Percentiles rank a stretch among this genome's conserved stretches.
These are phyloP conservation scores for Zygoascus hellenicus DNA, from an alignment of 1,139 yeast species.

Conservation along the genomic window DNA sequence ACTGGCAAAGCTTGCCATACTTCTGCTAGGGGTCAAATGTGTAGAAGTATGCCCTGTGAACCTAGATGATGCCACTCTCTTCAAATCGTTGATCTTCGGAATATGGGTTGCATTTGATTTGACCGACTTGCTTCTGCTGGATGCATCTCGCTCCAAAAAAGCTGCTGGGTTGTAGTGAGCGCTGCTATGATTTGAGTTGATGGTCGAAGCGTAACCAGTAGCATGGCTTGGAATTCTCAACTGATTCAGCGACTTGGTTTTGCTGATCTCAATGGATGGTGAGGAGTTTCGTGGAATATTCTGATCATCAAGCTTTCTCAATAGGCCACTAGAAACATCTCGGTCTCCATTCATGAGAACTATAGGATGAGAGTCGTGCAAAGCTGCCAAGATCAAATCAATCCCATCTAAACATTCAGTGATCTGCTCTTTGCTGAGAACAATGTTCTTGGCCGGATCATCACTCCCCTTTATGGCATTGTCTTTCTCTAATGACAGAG, in stretches of 20 bases:
- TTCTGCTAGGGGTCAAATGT: too few relatives aligned
- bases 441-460: neutral
- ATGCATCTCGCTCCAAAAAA: neutral
- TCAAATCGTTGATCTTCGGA: conserved; percentile 8
- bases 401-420: neutral
- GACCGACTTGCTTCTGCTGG: neutral
- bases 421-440: neutral
- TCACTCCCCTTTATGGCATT: too few relatives aligned
- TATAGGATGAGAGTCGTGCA: neutral
- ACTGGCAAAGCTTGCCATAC: neutral
- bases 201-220: conserved; percentile 13
- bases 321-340: neutral
- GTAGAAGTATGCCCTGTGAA: neutral
- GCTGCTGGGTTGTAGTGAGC: conserved; percentile 2
- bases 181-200: conserved; percentile 12
- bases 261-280: conserved; percentile 1
- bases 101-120: neutral
- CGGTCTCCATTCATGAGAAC: neutral
- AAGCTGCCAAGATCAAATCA: neutral
- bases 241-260: conserved; percentile 7
- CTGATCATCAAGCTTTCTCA: neutral
- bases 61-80: conserved; percentile 7
- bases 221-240: conserved; percentile 10
- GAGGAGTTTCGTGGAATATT: neutral
- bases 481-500: neutral